Evolutionary conservation across 352 stramenopile genomes (phyloP).

Genomic region (Globisporangium polare): DNA sequence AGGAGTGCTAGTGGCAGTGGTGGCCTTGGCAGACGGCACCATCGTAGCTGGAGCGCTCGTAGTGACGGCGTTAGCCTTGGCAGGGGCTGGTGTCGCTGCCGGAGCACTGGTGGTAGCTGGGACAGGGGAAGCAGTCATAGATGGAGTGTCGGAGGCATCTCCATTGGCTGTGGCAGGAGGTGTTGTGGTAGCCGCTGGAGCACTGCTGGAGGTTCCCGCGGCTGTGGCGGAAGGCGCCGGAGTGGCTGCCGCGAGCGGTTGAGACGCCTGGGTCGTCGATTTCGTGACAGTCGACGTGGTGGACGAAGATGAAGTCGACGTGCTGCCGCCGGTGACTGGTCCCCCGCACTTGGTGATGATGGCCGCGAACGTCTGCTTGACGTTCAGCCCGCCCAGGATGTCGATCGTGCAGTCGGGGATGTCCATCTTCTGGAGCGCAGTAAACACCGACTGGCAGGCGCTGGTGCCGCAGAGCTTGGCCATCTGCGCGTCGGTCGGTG

Average conservation of each 20-base stretch:
- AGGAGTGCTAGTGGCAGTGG: neutral
- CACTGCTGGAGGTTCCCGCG: no score
- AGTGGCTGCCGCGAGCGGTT: constrained; percentile 1
- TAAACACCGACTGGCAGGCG: constrained; percentile 24
- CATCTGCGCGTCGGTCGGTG: constrained; percentile 28
- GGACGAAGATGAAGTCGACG: neutral
- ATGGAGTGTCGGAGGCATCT: neutral
- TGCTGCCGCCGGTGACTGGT: neutral
- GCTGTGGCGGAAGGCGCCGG: neutral
- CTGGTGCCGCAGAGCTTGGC: constrained; percentile 24
- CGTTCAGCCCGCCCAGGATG: constrained; percentile 39
- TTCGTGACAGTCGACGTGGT: constrained; percentile 14
- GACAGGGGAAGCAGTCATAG: neutral
- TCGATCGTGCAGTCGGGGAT: constrained; percentile 40
- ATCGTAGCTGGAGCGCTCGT: neutral
- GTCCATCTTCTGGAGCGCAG: constrained; percentile 28
- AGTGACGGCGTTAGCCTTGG: neutral
- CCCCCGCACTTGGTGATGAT: constrained; percentile 10
- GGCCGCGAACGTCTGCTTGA: constrained; percentile 29
- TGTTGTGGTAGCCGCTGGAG: no score
- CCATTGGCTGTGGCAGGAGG: neutral
- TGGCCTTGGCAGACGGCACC: neutral
- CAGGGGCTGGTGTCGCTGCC: neutral
- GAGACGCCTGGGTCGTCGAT: neutral
- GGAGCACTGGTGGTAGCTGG: neutral